Percentiles rank a stretch among this genome's conserved stretches.
Conservation (phyloP, 371 early-diverging fungal genomes). For the Apophysomyces elegans region DNA sequence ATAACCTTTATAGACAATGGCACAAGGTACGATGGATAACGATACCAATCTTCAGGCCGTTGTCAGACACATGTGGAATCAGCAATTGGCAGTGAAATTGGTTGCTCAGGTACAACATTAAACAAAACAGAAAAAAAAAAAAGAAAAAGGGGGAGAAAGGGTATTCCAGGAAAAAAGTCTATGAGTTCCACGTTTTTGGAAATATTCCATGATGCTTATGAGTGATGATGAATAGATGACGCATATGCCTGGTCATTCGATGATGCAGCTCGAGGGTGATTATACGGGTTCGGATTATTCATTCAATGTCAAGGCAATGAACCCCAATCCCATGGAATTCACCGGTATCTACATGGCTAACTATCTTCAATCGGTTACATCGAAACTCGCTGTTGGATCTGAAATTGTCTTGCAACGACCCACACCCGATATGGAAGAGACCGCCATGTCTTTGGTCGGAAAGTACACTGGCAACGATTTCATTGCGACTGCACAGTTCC, state of each 20-base stretch:
- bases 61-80: constrained; percentile 53
- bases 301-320: constrained; percentile 89
- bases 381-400: constrained; percentile 81
- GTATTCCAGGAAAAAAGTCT: background rate
- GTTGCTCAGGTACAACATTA: constrained; percentile 69
- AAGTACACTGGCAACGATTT: constrained; percentile 76
- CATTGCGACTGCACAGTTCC: constrained; percentile 84
- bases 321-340: constrained; percentile 88
- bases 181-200: background rate
- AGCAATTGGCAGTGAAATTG: constrained; percentile 66
- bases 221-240: constrained; percentile 49
- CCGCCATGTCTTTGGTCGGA: constrained; percentile 75
- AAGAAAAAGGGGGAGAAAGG: constrained; percentile 15
- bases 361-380: constrained; percentile 92
- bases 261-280: constrained; percentile 93
- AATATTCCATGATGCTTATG: background rate
- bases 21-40: constrained; percentile 94
- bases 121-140: no score
- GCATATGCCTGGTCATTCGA: constrained; percentile 79
- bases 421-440: constrained; percentile 83
- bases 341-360: constrained; percentile 90
- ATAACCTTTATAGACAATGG: constrained; percentile 42
- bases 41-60: constrained; percentile 65
- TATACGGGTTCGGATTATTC: constrained; percentile 87
- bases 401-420: constrained; percentile 90